Percentiles rank a stretch among this genome's conserved stretches.
These are phyloP conservation scores for Mycena vulgaris DNA, from an alignment of 768 basidiomycete species.

Conservation along the genomic window DNA sequence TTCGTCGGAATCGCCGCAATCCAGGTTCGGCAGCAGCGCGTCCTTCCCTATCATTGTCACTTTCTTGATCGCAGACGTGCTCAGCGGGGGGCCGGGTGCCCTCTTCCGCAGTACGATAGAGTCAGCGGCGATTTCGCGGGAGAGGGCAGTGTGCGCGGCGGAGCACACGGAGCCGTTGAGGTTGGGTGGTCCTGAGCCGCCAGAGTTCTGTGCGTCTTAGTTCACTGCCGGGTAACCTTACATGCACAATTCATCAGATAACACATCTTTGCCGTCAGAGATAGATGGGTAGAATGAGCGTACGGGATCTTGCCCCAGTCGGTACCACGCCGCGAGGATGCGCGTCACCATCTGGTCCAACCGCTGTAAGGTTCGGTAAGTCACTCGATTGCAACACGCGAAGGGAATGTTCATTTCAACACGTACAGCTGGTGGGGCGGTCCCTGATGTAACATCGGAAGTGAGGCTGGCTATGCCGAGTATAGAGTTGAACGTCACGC, in stretches of 20 bases:
- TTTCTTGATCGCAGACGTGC: constrained; percentile 65
- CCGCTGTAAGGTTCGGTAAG: constrained; percentile 43
- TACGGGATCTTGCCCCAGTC: constrained; percentile 62
- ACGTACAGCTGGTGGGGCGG: constrained; percentile 51
- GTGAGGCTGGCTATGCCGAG: constrained; percentile 48
- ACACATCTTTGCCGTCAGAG: constrained; percentile 54
- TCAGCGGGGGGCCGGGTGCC: constrained; percentile 59
- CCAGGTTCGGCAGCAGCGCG: constrained; percentile 65
- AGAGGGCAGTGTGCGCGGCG: constrained; percentile 64
- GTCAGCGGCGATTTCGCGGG: constrained; percentile 74
- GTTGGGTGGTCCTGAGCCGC: constrained; percentile 62
- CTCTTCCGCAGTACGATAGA: constrained; percentile 81
- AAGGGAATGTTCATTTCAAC: constrained; percentile 12
- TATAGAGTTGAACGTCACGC: constrained; percentile 47
- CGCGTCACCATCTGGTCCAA: constrained; percentile 63
- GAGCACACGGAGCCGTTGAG: constrained; percentile 60
- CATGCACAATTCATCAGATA: constrained; percentile 56
- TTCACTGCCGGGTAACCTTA: constrained; percentile 67
- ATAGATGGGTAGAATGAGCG: constrained; percentile 73
- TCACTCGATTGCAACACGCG: background rate
- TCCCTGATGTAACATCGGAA: constrained; percentile 52
- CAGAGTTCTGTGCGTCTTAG: constrained; percentile 62
- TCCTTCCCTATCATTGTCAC: constrained; percentile 75
- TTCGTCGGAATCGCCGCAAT: constrained; percentile 64
- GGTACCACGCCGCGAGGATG: constrained; percentile 63